Percentiles rank a stretch among this genome's conserved stretches.
phyloP scores from a whole-genome alignment of 371 early-diverging fungal genomes.

The Mucor saturninus region DNA sequence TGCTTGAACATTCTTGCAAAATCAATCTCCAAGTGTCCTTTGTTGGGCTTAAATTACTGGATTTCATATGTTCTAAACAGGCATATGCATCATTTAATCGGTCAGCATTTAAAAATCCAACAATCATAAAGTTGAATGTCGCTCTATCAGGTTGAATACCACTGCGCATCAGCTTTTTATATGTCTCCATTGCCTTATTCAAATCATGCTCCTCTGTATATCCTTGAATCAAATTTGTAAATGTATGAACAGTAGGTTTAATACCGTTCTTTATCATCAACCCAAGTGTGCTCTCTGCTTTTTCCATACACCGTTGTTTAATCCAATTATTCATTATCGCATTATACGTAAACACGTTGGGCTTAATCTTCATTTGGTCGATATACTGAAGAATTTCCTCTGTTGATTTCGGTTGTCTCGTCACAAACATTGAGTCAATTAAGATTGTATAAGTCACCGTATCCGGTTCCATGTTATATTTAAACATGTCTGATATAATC shows the following conservation, averaged over 20 bases:
- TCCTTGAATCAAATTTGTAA: conserved; percentile 53
- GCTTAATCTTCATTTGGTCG: conserved; percentile 33
- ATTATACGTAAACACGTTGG: conserved; percentile 53
- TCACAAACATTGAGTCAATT: conserved; percentile 44
- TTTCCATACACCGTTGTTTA: conserved; percentile 23
- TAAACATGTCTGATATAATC: conserved; percentile 49
- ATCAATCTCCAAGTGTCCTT: conserved; percentile 48
- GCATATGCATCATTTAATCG: conserved; percentile 43
- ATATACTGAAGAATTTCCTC: conserved; percentile 36
- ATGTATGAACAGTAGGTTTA: conserved; percentile 49
- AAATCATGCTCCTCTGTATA: conserved; percentile 37
- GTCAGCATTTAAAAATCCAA: conserved; percentile 39
- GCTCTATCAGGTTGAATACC: conserved; percentile 49
- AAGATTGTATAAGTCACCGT: conserved; percentile 50
- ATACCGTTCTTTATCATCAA: conserved; percentile 14
- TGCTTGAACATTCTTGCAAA: conserved; percentile 34
- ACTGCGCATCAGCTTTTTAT: conserved; percentile 30
- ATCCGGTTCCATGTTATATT: conserved; percentile 40
- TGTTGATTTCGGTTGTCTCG: conserved; percentile 28
- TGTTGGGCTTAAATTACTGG: conserved; percentile 34
- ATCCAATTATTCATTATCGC: conserved; percentile 53
- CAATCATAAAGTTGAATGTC: conserved; percentile 50
- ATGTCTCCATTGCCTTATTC: conserved; percentile 43
- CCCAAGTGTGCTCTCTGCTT: conserved; percentile 44
- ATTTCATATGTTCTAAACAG: conserved; percentile 39